Evolutionary conservation across 2,329 filamentous ascomycete genomes (phyloP).

Genomic region (Penicillium expansum): DNA sequence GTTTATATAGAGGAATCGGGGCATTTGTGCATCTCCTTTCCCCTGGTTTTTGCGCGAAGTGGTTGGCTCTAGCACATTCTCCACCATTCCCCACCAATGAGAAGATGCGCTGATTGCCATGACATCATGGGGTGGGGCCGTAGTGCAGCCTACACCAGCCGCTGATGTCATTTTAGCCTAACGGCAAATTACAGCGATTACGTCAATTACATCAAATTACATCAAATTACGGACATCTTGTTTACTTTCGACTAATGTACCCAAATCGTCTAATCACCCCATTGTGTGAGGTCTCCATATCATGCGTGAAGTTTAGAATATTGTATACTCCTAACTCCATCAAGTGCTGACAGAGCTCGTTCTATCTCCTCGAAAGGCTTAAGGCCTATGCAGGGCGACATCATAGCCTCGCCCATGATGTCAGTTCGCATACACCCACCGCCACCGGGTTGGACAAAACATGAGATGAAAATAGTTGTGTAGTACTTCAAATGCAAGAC

Average conservation of each 20-base stretch:
- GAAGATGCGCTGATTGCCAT: background rate
- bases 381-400: background rate
- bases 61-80: background rate
- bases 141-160: constrained; percentile 10
- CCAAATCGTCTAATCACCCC: background rate
- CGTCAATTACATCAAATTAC: background rate
- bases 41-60: constrained; percentile 14
- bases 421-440: background rate
- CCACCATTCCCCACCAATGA: constrained; percentile 19
- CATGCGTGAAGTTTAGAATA: background rate
- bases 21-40: constrained; percentile 2
- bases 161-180: constrained; percentile 21
- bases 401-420: background rate
- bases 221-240: background rate
- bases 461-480: background rate
- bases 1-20: constrained; percentile 19
- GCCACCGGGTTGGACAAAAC: background rate
- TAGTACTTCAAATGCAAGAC: background rate
- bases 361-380: background rate
- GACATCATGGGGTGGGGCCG: constrained; percentile 15
- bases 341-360: background rate
- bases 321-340: background rate
- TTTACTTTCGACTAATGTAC: background rate
- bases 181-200: background rate
- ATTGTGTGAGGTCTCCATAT: background rate